Base-by-base conservation (phyloP, 1,284 basidiomycete genomes). In the Ustilago tritici region DNA sequence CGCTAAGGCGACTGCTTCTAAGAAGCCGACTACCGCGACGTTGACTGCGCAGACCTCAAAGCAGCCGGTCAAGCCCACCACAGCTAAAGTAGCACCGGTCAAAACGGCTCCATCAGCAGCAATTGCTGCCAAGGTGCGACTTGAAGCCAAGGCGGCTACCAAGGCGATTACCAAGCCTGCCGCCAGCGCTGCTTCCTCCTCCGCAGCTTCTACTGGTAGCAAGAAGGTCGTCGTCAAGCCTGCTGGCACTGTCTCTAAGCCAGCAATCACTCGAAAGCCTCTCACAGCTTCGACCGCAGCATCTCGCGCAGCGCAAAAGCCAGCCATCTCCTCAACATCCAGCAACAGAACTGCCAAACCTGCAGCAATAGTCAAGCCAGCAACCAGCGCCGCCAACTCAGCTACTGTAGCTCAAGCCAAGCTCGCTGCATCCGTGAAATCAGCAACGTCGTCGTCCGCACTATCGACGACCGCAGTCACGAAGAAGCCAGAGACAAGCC, bases 51-150 rank as follows among this genome's bases (percentile, higher is more conserved):
- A 50, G 19, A 15, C 40, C 4, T 19, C 47, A 3, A 70, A 70
- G 52, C 36, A 34, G 31, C 43, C 36, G 4, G 47, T 31, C 35
- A 72, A 63, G 46, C 38, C 64, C 5, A 32, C 32, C 34, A 31
- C 47, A 4, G 35, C 17, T 28, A 72, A 67, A 41, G 15, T 57
- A 5, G 49, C n/a, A 12, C 10, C 57, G 31, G 43, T 46, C 38
- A 72, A 61, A 28, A 1, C 64, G 17, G 50, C 64, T 6, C 40
- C 64, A 11, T 60, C 66, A 17, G 60, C 69, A n/a, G 59, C 62
- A n/a, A 41, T 65, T 1, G 60, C 68, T n/a, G 68, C 68, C 2
- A 70, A 70, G 32, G 58, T 58, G n/a, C 52, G 68, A 14, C 49
- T 70, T 12, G 58, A 65, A 56, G 62, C 62, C 35, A 52, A 40